Base-by-base conservation (phyloP, 768 basidiomycete species). In the Cystobasidiopsis lactophilus region DNA sequence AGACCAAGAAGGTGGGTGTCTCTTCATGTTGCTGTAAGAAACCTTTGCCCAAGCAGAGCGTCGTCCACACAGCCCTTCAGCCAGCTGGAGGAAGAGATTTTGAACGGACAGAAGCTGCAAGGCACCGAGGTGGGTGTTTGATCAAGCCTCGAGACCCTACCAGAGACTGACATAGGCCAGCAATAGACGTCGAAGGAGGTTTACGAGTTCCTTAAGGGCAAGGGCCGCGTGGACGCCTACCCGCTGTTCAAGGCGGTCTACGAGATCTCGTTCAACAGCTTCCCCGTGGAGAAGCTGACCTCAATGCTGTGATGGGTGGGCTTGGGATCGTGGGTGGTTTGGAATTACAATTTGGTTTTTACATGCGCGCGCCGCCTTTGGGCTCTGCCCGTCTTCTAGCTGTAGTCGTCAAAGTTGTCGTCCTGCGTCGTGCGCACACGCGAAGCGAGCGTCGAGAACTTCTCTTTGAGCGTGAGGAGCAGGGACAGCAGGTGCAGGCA, bases 401-500 rank as follows among this genome's bases (percentile, higher is more conserved):
- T n/a, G n/a, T 35, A 7, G 9, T 35, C 33, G 33, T 16, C 33
- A 35, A 7, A 35, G 9, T 7, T 35, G 33, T 35, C 33, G 9
- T 35, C 33, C 16, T 35, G 33, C 40, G 52, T 55, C 16, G 59
- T 54, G n/a, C 33, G 26, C 10, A 40, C 53, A 44, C 45, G 59
- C 30, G 58, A 33, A 40, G 64, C 57, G 59, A 71, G 69, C 14
- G 65, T 59, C 53, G 61, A 51, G 58, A 71, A 69, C 48, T 65
- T 58, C 27, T 59, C 50, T 56, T 68, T 65, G 41, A 72, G 57
- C 23, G 58, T 57, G n/a, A 60, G 57, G 13, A 69, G 69, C 5
- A 76, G 77, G 0, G 72, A 75, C 52, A 95, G 84, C 53, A 96
- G 75, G 59, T 78, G 77, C 40, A 73, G 77, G 64, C 83, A 84